Base-by-base conservation (phyloP, 352 stramenopile genomes). In the Sclerospora graminicola region DNA sequence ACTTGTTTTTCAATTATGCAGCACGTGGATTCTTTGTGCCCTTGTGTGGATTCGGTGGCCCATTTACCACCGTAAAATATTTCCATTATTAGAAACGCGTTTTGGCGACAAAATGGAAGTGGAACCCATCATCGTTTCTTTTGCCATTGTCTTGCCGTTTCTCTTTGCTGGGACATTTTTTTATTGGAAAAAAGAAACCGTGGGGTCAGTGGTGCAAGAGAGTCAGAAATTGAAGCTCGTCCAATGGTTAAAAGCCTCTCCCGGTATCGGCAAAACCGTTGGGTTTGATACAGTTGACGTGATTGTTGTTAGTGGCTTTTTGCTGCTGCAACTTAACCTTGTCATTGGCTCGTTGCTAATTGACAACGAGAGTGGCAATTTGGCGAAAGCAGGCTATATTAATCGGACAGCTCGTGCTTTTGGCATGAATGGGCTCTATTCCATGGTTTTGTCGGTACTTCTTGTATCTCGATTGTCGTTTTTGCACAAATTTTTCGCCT, bases 381-480 rank as follows among this genome's bases (percentile, higher is more conserved):
- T 89, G 31, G 69, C 71, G 4, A 85, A 82, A 55, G 44, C 60
- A 13, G 73, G 73, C 2, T 47, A 69, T 37, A 20, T 82, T 20
- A 51, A 68, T 16, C 71, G 74, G n/a, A 58, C 60, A 11, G 69
- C 54, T 2, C 56, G 69, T n/a, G 60, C 67, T 0, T 61, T 86
- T 10, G 77, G 77, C 23, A 83, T 84, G 69, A 89, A 86, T 46
- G 77, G 66, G 7, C 59, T 80, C 6, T 80, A 78, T 20, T 45
- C 62, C 3, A 49, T 78, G 46, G 44, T 84, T 15, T 37, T 82
- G 18, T 84, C 74, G 7, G 57, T 86, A 21, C 36, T 82, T 20
- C 63, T 89, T 18, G 66, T 89, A 18, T 52, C 71, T 6, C 54
- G 74, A 19, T 51, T 67, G 41, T 89, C 77, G 2, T 89, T 89